These are phyloP conservation scores for Tolypocladium endophyticum DNA, from an alignment of 2,329 filamentous ascomycete genomes.

Conservation along the genomic window DNA sequence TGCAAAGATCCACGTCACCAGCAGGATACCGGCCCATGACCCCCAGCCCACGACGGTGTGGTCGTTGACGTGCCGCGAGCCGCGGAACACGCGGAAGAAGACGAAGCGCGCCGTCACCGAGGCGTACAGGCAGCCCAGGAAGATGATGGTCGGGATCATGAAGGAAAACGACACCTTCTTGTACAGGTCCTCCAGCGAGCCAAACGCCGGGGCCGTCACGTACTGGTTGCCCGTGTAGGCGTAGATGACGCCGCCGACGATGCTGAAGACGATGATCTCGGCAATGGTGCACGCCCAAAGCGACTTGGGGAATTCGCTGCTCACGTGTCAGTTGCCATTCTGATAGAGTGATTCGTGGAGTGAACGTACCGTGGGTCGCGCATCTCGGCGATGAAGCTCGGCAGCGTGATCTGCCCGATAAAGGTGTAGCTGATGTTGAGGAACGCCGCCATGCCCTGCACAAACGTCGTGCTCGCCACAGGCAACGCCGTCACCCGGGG, in stretches of 20 bases:
- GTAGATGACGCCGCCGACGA: slow-evolving; percentile 74
- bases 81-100: slow-evolving; percentile 80
- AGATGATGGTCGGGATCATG: slow-evolving; percentile 92
- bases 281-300: slow-evolving; percentile 84
- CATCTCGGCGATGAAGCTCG: slow-evolving; percentile 95
- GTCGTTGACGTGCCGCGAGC: slow-evolving; percentile 66
- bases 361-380: slow-evolving; percentile 40
- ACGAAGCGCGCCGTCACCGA: slow-evolving; percentile 84
- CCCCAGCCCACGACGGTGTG: slow-evolving; percentile 78
- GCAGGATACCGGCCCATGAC: slow-evolving; percentile 64
- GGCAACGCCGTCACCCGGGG: slow-evolving; percentile 62
- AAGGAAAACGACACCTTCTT: slow-evolving; percentile 89
- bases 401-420: slow-evolving; percentile 88
- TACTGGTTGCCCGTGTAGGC: slow-evolving; percentile 85
- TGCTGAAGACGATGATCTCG: slow-evolving; percentile 75
- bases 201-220: slow-evolving; percentile 79
- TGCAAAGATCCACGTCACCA: slow-evolving; percentile 66
- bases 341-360: neutral
- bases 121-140: slow-evolving; percentile 82
- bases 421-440: slow-evolving; percentile 95
- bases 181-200: slow-evolving; percentile 65
- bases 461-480: slow-evolving; percentile 62
- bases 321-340: slow-evolving; percentile 14
- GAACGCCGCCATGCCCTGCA: slow-evolving; percentile 75
- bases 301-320: slow-evolving; percentile 79